Percentiles rank a stretch among this genome's conserved stretches.
phyloP scores from a whole-genome alignment of 192 early-diverging fungal species.

The Coemansia sp. region DNA sequence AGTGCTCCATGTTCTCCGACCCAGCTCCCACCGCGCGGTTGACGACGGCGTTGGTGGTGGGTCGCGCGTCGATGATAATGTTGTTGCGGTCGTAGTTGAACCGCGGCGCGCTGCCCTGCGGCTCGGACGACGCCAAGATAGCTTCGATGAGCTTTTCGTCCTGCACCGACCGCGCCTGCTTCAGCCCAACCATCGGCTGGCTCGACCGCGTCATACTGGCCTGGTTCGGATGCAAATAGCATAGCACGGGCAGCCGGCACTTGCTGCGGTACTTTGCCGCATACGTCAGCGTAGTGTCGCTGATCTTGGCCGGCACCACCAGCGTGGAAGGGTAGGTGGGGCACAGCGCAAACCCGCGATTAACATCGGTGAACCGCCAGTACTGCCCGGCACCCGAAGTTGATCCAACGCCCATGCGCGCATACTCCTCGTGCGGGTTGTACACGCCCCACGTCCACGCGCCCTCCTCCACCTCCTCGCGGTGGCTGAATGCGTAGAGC shows the following conservation, averaged over 20 bases:
- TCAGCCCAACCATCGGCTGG: slow-evolving; percentile 96
- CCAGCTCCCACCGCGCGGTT: slow-evolving; percentile 93
- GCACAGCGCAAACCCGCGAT: slow-evolving; percentile 82
- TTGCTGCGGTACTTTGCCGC: slow-evolving; percentile 91
- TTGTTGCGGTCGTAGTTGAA: slow-evolving; percentile 60
- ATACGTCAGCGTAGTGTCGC: slow-evolving; percentile 86
- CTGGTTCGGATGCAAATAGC: slow-evolving; percentile 84
- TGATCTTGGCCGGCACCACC: slow-evolving; percentile 84
- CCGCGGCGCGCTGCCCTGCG: slow-evolving; percentile 50
- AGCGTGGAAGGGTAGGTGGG: slow-evolving; percentile 84
- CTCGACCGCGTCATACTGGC: slow-evolving; percentile 90
- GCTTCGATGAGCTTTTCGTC: slow-evolving; percentile 96
- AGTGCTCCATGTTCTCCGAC: slow-evolving; percentile 93
- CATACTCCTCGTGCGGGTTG: slow-evolving; percentile 75
- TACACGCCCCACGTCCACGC: slow-evolving; percentile 72
- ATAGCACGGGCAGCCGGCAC: slow-evolving; percentile 82
- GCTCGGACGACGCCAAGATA: slow-evolving; percentile 71
- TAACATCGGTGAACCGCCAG: slow-evolving; percentile 82
- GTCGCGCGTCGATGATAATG: slow-evolving; percentile 95
- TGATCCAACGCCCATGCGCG: slow-evolving; percentile 76
- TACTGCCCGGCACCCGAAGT: slow-evolving; percentile 35
- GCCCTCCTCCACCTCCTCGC: slow-evolving; percentile 21
- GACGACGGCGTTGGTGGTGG: slow-evolving; percentile 90
- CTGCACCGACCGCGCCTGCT: slow-evolving; percentile 91
- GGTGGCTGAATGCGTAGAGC: slow-evolving; percentile 78